Base-by-base conservation (phyloP, 176 grass and related monocot genomes). In the Zoysia pacifica region DNA sequence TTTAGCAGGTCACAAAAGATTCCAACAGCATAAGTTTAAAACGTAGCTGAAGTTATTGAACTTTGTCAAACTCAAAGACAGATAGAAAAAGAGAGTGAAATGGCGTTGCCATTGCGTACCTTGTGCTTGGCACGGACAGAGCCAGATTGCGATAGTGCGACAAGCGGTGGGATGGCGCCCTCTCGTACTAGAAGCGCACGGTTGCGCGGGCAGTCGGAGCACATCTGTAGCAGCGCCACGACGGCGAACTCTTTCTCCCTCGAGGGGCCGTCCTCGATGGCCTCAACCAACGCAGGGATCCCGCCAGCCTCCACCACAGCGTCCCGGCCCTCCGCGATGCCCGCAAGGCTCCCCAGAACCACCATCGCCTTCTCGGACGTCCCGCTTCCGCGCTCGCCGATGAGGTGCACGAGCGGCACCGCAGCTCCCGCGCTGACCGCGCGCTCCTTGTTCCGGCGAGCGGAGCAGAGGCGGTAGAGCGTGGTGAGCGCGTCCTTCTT, bases 281-380 rank as follows among this genome's bases (percentile, higher is more conserved):
- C 89, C 88, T 99, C 97, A 0, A 99, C 97, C 12, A 99, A 67
- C 7, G 90, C 84, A 15, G 89, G 73, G 48, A 99, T 96, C 36
- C 93, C 97, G 0, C 90, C 97, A 16, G 86, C 93, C 18, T 95
- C 97, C 48, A 99, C 97, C 42, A 99, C 88, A 5, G 97, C 97
- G 1, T 89, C 97, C 4, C 82, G 87, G 6, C 97, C 97, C 39
- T 99, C 97, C 6, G 86, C 67, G n/a, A 99, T 89, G 72, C 79
- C 85, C 0, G 90, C 97, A 1, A 99, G 88, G 86, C 86, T 93
- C 0, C 82, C 93, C 5, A 99, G 91, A 0, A 99, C 97, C 84
- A 99, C 97, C 97, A 99, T 96, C 6, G 97, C 97, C 79, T 96
- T 99, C 93, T 99, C 97, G 10, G 90, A 90, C 53, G 93, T 93